A percentile compares a stretch with the other conserved stretches of the same genome.
Evolutionary conservation across 768 basidiomycete genomes (phyloP).

Genomic region (Tylopilus felleus): DNA sequence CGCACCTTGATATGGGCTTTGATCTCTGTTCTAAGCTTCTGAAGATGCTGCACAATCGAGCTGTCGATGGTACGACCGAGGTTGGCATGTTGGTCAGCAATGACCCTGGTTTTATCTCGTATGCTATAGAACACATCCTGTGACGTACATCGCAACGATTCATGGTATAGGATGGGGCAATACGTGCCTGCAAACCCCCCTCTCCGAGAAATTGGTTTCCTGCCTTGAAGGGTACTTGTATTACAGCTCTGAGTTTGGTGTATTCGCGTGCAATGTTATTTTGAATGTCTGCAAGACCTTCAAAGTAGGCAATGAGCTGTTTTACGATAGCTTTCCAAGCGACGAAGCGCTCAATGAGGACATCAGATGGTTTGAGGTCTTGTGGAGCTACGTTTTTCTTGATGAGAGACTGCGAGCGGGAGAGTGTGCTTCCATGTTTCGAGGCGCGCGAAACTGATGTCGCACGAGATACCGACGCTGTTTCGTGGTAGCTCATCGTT

Average conservation of each 20-base stretch:
- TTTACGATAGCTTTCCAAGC: conserved; percentile 97
- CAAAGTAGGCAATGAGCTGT: conserved; percentile 91
- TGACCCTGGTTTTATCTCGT: conserved; percentile 87
- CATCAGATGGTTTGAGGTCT: conserved; percentile 88
- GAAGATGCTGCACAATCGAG: conserved; percentile 95
- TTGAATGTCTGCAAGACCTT: conserved; percentile 69
- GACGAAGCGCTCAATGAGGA: conserved; percentile 92
- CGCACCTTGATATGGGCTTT: conserved; percentile 94
- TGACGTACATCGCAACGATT: background rate
- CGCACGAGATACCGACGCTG: conserved; percentile 58
- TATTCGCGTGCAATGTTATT: conserved; percentile 92
- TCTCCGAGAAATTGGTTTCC: conserved; percentile 99
- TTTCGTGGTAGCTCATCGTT: conserved; percentile 41
- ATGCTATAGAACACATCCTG: conserved; percentile 92
- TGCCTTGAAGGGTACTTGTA: conserved; percentile 93
- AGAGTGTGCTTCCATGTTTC: conserved; percentile 66
- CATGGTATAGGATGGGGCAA: background rate
- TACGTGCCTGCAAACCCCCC: conserved; percentile 78
- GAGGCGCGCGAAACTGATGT: conserved; percentile 67
- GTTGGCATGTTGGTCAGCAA: conserved; percentile 96
- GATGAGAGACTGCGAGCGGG: conserved; percentile 82
- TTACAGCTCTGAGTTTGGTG: conserved; percentile 89
- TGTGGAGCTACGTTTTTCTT: conserved; percentile 91
- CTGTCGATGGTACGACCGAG: conserved; percentile 94
- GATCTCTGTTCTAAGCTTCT: conserved; percentile 92